These are phyloP conservation scores for Gonium pectorale DNA, from an alignment of 139 green algal genomes.

Conservation along the genomic window DNA sequence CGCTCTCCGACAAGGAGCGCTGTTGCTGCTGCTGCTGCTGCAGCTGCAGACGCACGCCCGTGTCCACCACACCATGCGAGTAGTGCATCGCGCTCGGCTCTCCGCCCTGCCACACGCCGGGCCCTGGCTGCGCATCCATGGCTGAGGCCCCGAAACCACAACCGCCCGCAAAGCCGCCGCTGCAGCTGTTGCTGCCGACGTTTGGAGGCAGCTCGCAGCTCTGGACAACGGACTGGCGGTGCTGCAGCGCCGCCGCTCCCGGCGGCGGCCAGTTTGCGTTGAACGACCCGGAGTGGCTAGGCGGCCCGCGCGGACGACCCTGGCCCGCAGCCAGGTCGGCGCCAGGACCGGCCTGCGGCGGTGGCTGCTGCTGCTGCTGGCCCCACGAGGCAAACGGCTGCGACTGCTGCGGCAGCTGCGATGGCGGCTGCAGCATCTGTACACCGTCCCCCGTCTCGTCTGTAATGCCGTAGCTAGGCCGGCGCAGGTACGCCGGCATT, in stretches of 20 bases:
- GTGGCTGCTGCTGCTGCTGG: background rate
- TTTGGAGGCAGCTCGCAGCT: too few species aligned
- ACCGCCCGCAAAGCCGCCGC: background rate
- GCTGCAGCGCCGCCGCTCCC: background rate
- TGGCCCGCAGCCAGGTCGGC: too few species aligned
- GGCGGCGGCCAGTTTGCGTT: background rate
- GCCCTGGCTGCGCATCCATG: background rate
- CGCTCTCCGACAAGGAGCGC: background rate
- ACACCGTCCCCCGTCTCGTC: slow-evolving; percentile 14
- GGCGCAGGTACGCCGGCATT: background rate
- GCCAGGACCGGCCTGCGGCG: background rate
- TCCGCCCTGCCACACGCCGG: background rate
- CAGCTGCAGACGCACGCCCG: background rate
- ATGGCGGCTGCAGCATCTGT: background rate
- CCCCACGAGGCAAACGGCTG: background rate
- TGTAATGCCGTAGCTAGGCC: background rate
- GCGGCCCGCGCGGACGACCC: too few species aligned
- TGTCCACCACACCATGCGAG: slow-evolving; percentile 21
- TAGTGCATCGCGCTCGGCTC: background rate
- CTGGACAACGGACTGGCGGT: too few species aligned
- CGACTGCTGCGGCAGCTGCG: background rate
- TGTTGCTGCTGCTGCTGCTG: background rate
- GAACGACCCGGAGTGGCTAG: background rate
- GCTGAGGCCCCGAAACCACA: background rate
- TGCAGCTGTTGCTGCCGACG: background rate